phyloP scores from a whole-genome alignment of 1,284 basidiomycete genomes.

The Fomitiporia mediterranea region DNA sequence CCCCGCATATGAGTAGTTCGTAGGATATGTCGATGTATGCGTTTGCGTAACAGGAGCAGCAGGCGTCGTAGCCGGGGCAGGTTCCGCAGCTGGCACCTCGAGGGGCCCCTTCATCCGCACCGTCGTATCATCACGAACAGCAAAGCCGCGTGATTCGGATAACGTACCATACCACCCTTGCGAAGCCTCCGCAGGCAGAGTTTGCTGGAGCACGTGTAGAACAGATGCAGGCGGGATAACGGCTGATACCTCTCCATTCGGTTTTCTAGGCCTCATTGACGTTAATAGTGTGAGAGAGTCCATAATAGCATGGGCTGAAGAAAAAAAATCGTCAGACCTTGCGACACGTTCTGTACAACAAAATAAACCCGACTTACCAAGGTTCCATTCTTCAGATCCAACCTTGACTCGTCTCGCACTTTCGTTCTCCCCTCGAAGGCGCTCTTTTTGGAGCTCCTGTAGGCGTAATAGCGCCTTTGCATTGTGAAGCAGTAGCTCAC shows the following conservation, averaged over 20 bases:
- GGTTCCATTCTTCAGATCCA: constrained; percentile 74
- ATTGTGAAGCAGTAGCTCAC: constrained; percentile 62
- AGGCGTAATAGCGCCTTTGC: constrained; percentile 55
- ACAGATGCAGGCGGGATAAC: constrained; percentile 56
- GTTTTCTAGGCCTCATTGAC: constrained; percentile 62
- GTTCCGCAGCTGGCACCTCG: constrained; percentile 27
- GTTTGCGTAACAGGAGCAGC: constrained; percentile 23
- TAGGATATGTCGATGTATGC: constrained; percentile 23
- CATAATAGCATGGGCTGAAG: constrained; percentile 63
- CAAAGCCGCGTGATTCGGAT: constrained; percentile 48
- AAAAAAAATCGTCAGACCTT: constrained; percentile 21
- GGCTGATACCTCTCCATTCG: constrained; percentile 36
- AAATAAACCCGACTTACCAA: constrained; percentile 43
- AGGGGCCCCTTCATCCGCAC: constrained; percentile 51
- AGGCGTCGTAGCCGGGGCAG: constrained; percentile 28
- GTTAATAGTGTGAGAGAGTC: constrained; percentile 63
- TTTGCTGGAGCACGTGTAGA: constrained; percentile 63
- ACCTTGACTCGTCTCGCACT: constrained; percentile 46
- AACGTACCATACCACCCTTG: constrained; percentile 74
- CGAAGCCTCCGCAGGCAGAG: constrained; percentile 53
- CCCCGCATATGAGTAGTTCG: constrained; percentile 21
- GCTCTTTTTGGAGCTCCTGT: constrained; percentile 55
- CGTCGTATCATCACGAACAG: constrained; percentile 70
- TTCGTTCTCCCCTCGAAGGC: constrained; percentile 44
- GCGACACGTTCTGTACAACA: constrained; percentile 9